Base-by-base conservation (phyloP, 768 basidiomycete species). In the Termitomyces sp. region DNA sequence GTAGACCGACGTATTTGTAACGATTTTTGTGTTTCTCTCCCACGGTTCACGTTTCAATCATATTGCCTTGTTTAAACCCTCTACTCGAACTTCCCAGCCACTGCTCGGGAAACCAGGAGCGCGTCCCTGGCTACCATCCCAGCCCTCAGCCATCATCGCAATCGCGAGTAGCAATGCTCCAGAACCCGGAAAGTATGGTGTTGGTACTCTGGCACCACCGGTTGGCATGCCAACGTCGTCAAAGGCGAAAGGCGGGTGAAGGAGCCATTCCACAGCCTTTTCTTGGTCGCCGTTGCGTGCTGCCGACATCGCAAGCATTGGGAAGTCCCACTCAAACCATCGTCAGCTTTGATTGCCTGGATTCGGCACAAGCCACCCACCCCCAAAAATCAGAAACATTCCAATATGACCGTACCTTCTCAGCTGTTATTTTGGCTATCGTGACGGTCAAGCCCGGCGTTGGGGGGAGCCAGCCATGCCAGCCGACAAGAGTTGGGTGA, bases 201-300 rank as follows among this genome's bases (percentile, higher is more conserved):
- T 80, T 19, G 81, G 78, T 5, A 82, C 80, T 46, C 72, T 73
- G 31, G 77, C 73, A 4, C 81, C 81, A 7, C 83, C 81, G 17
- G 78, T 67, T 1, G 83, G 83, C 81, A 83, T 83, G 5, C 82
- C 83, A 14, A 78, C 75, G 52, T 84, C 82, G 63, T 84, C 83
- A 59, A 85, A 84, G 50, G 72, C 66, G 65, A 82, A 84, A 28
- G 79, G 63, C 1, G 80, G 79, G 60, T 82, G 69, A 7, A 85
- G 70, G 19, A 83, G 68, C 78, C 79, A 84, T 28, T 81, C 77
- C 5, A 85, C 61, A 0, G 82, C 83, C 60, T 78, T 68, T 40
- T 76, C 75, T 5, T 71, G 63, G 31, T 82, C 70, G 5, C 78
- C 78, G 45, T 78, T 78, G 2, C 82, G 72, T 19, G 82, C 82